Conservation (phyloP, 164 flowering plant species). For the Echeveria elegans region DNA sequence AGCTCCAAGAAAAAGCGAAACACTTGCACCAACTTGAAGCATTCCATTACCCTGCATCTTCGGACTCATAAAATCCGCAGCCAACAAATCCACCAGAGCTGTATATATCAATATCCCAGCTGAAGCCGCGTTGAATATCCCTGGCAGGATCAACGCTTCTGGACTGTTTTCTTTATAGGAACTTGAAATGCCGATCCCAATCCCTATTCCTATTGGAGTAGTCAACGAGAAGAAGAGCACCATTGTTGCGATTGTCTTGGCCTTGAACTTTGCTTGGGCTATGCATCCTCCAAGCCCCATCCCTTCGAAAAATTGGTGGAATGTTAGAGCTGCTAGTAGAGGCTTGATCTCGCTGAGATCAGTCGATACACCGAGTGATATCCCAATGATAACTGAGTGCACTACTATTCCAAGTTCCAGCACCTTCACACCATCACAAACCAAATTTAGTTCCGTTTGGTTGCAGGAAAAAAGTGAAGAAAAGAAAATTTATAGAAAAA, state of each 20-base stretch:
- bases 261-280: constrained; percentile 17
- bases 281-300: constrained; percentile 24
- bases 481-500: too few species aligned
- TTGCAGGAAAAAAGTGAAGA: too few species aligned
- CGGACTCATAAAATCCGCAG: constrained; percentile 18
- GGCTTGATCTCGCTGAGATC: constrained; percentile 18
- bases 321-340: constrained; percentile 18
- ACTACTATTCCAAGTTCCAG: constrained; percentile 26
- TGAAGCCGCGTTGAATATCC: constrained; percentile 17
- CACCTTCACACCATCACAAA: constrained; percentile 11
- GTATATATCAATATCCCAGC: constrained; percentile 22
- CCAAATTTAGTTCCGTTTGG: too few species aligned
- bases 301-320: constrained; percentile 26
- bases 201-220: constrained; percentile 21
- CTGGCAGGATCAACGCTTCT: constrained; percentile 15
- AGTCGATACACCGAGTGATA: constrained; percentile 20
- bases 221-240: constrained; percentile 23
- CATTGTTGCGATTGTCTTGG: constrained; percentile 10
- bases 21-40: constrained; percentile 9
- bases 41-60: constrained; percentile 12
- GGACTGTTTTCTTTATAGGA: constrained; percentile 15
- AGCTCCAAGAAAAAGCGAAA: constrained; percentile 14
- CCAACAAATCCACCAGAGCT: constrained; percentile 24
- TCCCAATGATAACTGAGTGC: constrained; percentile 25
- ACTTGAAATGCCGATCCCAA: constrained; percentile 18